These are phyloP conservation scores for Rhododendron griersonianum DNA, from an alignment of 148 eudicot genomes.

Conservation along the genomic window DNA sequence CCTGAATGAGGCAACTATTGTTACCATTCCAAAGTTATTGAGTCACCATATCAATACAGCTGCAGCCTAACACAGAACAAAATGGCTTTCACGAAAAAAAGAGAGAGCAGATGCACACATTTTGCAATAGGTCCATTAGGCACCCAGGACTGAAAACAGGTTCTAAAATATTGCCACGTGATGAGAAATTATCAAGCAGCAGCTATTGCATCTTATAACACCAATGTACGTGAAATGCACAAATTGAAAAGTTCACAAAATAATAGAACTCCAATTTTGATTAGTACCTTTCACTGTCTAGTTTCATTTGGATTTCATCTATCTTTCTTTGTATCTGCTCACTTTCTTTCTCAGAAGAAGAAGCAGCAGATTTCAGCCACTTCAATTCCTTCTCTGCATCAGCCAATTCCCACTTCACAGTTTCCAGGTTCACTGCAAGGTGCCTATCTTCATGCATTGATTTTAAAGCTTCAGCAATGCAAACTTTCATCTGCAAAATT, in stretches of 20 bases:
- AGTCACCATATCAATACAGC: not conserved
- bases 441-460: slow-evolving; percentile 69
- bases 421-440: slow-evolving; percentile 59
- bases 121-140: not conserved
- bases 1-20: not conserved
- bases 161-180: not conserved
- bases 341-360: slow-evolving; percentile 82
- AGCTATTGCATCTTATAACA: not conserved
- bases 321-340: slow-evolving; percentile 70
- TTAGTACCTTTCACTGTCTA: slow-evolving; percentile 65
- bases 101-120: not conserved
- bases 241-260: not conserved
- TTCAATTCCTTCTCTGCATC: slow-evolving; percentile 86
- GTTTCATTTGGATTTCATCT: slow-evolving; percentile 50
- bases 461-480: slow-evolving; percentile 51
- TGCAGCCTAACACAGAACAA: not conserved
- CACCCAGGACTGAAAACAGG: not conserved
- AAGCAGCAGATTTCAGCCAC: slow-evolving; percentile 69
- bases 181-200: not conserved
- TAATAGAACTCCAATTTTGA: not conserved
- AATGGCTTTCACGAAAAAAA: not conserved
- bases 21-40: not conserved
- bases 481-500: slow-evolving; percentile 66
- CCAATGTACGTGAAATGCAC: not conserved
- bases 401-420: slow-evolving; percentile 64